Evolutionary conservation across 2,329 filamentous ascomycete genomes (phyloP).

Genomic region (Scedosporium apiospermum): DNA sequence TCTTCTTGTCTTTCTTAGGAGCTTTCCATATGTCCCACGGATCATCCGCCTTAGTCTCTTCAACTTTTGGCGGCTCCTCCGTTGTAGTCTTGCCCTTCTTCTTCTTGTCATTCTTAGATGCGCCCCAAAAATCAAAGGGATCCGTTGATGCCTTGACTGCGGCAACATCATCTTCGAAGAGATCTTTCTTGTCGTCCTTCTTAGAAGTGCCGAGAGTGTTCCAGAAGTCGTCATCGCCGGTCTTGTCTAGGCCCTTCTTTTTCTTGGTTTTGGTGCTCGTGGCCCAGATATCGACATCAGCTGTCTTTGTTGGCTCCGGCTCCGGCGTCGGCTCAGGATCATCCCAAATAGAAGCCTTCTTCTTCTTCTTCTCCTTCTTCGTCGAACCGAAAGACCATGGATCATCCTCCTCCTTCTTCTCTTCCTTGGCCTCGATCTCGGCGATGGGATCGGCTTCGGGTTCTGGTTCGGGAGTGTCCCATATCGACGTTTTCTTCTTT

Average conservation of each 20-base stretch:
- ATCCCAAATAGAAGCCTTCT: constrained; percentile 9
- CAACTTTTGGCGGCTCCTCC: constrained; percentile 15
- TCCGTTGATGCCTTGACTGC: constrained; percentile 13
- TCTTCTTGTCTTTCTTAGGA: constrained; percentile 36
- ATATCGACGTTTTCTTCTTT: constrained; percentile 17
- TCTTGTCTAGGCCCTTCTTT: constrained; percentile 12
- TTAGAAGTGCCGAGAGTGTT: constrained; percentile 17
- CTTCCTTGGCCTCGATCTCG: constrained; percentile 10
- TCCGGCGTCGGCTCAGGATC: constrained; percentile 1
- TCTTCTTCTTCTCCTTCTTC: constrained; percentile 11
- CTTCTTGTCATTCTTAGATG: constrained; percentile 16
- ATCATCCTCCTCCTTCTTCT: constrained; percentile 12
- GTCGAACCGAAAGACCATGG: neutral
- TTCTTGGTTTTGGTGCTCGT: constrained; percentile 13
- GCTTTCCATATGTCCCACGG: constrained; percentile 10
- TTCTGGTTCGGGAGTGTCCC: constrained; percentile 11
- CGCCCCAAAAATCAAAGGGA: constrained; percentile 5
- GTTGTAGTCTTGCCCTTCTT: constrained; percentile 12
- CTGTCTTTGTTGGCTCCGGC: constrained; percentile 5
- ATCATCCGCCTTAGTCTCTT: constrained; percentile 15
- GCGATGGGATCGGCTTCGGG: constrained; percentile 10
- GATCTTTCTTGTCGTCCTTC: constrained; percentile 16
- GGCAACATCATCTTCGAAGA: constrained; percentile 12
- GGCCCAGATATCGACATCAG: constrained; percentile 15
- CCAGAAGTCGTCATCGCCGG: constrained; percentile 14